These are phyloP conservation scores for Glycine soja DNA, from an alignment of 306 rosid species.

Conservation along the genomic window DNA sequence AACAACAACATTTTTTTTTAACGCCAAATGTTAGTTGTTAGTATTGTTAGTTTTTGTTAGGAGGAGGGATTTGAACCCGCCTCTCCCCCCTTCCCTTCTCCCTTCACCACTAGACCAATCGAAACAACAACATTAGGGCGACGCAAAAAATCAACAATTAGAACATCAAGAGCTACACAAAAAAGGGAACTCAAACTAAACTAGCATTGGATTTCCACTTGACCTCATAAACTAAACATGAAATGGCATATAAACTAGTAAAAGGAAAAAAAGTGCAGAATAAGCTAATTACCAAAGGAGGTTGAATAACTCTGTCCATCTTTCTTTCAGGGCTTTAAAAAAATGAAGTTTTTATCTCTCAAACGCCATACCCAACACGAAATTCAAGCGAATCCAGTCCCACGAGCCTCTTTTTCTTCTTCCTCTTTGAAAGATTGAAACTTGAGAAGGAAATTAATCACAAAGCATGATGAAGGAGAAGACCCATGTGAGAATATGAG, in stretches of 20 bases:
- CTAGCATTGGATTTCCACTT: constrained; percentile 15
- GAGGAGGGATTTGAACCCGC: no score
- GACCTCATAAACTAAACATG: constrained; percentile 23
- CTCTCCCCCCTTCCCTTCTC: no score
- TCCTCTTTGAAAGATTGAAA: constrained; percentile 4
- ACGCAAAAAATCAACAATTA: constrained; percentile 35
- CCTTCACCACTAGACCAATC: no score
- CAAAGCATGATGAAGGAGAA: no score
- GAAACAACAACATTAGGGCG: constrained; percentile 18
- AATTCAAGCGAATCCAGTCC: constrained; percentile 46
- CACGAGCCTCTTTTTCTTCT: constrained; percentile 7
- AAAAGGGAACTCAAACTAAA: constrained; percentile 21
- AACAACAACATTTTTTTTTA: neutral
- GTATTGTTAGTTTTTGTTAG: no score
- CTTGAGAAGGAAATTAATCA: constrained; percentile 10
- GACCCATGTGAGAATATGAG: constrained; percentile 14
- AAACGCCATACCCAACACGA: constrained; percentile 55
- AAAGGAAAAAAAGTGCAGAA: neutral
- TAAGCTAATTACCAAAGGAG: constrained; percentile 76
- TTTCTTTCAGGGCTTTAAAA: neutral
- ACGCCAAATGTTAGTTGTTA: no score
- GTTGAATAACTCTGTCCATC: constrained; percentile 88
- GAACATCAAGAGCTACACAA: constrained; percentile 25
- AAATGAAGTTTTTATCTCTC: constrained; percentile 43
- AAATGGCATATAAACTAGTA: neutral